Conservation (phyloP, 169 alveolate species). For the Plasmodium adleri region DNA sequence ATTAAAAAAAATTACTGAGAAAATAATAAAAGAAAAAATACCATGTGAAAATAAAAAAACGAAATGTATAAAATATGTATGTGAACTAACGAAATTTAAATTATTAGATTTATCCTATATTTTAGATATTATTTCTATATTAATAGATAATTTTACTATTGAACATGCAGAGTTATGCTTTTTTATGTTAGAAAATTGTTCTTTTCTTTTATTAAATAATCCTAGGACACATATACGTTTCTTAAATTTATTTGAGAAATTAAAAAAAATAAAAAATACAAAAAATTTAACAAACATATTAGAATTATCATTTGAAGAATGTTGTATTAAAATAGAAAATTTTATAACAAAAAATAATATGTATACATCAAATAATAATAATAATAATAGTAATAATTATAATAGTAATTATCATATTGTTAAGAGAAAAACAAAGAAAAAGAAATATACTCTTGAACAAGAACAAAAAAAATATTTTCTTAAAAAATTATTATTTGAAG, state of each 20-base stretch:
- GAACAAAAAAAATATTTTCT: conserved; percentile 45
- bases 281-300: conserved; percentile 24
- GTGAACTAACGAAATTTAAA: conserved; percentile 56
- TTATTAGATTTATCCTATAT: conserved; percentile 43
- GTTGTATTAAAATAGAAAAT: conserved; percentile 40
- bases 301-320: conserved; percentile 60
- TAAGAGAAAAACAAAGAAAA: conserved; percentile 22
- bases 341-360: conserved; percentile 17
- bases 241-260: conserved; percentile 38
- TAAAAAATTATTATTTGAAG: conserved; percentile 45
- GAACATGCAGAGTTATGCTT: conserved; percentile 57
- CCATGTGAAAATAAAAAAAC: conserved; percentile 62
- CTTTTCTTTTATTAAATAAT: conserved; percentile 29
- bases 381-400: no score
- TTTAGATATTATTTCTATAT: conserved; percentile 39
- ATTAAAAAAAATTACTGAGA: conserved; percentile 38
- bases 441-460: conserved; percentile 15
- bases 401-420: no score
- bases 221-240: conserved; percentile 68
- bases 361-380: no score
- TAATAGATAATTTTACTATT: conserved; percentile 55
- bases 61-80: conserved; percentile 44
- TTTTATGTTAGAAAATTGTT: conserved; percentile 44
- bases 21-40: conserved; percentile 40
- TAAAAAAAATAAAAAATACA: conserved; percentile 57